Percentiles rank a stretch among this genome's conserved stretches.
These are phyloP conservation scores for Arthrobotrys pseudoclavata DNA, from an alignment of 2,329 filamentous ascomycete genomes.

Conservation along the genomic window DNA sequence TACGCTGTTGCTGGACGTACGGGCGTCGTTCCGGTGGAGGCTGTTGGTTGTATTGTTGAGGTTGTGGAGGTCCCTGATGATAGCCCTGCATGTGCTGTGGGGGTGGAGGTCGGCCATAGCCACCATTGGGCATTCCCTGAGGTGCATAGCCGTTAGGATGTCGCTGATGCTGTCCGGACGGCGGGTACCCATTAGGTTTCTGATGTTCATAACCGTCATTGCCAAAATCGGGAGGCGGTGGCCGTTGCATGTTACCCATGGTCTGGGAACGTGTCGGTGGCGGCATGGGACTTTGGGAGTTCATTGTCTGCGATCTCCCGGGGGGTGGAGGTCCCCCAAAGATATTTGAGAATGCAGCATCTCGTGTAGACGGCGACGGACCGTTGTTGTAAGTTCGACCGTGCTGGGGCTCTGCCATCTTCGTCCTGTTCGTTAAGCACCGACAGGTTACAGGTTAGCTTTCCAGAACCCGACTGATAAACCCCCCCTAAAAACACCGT, in stretches of 20 bases:
- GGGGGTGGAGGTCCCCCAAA: conserved; percentile 88
- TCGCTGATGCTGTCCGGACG: conserved; percentile 66
- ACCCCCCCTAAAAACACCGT: conserved; percentile 26
- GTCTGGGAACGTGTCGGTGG: conserved; percentile 62
- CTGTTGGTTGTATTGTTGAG: conserved; percentile 60
- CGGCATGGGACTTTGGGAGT: conserved; percentile 76
- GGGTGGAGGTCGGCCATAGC: conserved; percentile 59
- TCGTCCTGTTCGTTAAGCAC: conserved; percentile 36
- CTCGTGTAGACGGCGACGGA: conserved; percentile 76
- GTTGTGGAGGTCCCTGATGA: conserved; percentile 45
- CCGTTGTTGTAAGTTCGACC: conserved; percentile 70
- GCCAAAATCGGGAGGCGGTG: conserved; percentile 30
- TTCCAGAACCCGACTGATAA: conserved; percentile 8
- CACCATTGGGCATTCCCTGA: conserved; percentile 63
- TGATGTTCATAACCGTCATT: conserved; percentile 65
- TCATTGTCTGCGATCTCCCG: conserved; percentile 96
- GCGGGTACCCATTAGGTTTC: conserved; percentile 66
- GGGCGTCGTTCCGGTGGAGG: conserved; percentile 71
- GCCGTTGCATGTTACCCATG: conserved; percentile 45
- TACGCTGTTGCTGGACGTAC: conserved; percentile 75
- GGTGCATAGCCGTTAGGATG: conserved; percentile 67
- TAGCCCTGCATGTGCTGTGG: conserved; percentile 44
- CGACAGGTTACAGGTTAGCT: conserved; percentile 34
- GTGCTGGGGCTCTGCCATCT: conserved; percentile 75
- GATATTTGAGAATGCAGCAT: conserved; percentile 96